Evolutionary conservation across 176 grass and related monocot species (phyloP), one percentile per base, ranked within the genome.

Genomic region (Hordeum marinum): DNA sequence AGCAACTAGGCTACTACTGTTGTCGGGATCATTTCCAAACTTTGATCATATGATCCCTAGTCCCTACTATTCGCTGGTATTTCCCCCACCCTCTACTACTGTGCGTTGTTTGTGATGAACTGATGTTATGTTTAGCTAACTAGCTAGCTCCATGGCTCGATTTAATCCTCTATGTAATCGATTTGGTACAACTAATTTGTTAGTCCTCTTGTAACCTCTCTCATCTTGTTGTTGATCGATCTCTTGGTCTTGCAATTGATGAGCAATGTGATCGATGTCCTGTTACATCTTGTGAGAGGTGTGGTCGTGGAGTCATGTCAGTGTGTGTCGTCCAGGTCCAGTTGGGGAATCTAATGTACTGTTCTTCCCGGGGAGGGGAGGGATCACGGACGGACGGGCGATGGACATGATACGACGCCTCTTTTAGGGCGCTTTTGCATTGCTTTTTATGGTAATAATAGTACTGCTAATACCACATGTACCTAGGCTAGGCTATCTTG

Each of bases 361-460:
- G 89, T 84, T 84, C 11, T 52, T 55, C 81, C 60, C 63, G 83
- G 60, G 72, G 70, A 76, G 55, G 68, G 71, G 70, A 70, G 57
- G 70, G 77, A 77, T 81, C 82, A 89, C 58, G 68, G 67, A 67
- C 52, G 31, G 63, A 63, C 69, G n/a, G 76, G 27, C 31, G 58
- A 78, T 78, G 21, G 34, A 63, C 60, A 63, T 57, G 75, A 89
- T 83, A 64, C 54, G 32, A 57, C 58, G 66, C 77, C 52, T 63
- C 48, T 92, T 85, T 83, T 40, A 81, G 84, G 82, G 37, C 79
- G 72, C 64, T 92, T 84, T 92, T 86, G 86, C 80, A 29, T 88
- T 92, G 83, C 93, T 95, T 92, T 95, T 90, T 84, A 81, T 92
- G 85, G 85, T 78, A 86, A 72, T 78, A 86, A 76, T 73, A 68